Conservation (phyloP, 768 basidiomycete genomes). For the Suillus cothurnatus region DNA sequence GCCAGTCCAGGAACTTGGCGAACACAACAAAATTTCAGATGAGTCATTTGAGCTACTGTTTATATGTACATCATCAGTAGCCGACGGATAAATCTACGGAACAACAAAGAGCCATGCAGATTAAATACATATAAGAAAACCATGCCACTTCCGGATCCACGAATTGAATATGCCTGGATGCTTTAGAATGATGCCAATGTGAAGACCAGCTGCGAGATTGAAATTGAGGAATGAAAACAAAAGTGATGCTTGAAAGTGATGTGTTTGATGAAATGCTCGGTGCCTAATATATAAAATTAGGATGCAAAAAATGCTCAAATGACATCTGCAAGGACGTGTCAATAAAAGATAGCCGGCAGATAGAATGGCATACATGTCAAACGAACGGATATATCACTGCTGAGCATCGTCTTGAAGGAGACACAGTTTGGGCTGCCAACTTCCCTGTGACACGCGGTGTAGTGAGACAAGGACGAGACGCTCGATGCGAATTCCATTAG, state of each 20-base stretch:
- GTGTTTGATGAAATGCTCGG: neutral
- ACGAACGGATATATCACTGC: neutral
- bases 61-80: neutral
- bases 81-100: neutral
- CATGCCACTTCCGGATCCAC: neutral
- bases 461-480: slow-evolving; percentile 63
- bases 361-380: neutral
- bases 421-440: slow-evolving; percentile 77
- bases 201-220: neutral
- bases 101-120: neutral
- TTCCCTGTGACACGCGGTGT: slow-evolving; percentile 77
- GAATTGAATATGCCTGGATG: neutral
- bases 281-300: neutral
- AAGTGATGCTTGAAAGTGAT: neutral
- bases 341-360: neutral
- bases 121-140: neutral
- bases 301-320: neutral
- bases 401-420: slow-evolving; percentile 28
- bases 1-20: no score
- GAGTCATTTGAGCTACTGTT: neutral
- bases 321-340: neutral
- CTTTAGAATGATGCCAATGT: neutral
- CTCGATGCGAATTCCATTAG: slow-evolving; percentile 24
- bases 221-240: neutral
- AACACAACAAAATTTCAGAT: neutral